Evolutionary conservation across 2,329 filamentous ascomycete genomes (phyloP).

Genomic region (Penicillium sp.): DNA sequence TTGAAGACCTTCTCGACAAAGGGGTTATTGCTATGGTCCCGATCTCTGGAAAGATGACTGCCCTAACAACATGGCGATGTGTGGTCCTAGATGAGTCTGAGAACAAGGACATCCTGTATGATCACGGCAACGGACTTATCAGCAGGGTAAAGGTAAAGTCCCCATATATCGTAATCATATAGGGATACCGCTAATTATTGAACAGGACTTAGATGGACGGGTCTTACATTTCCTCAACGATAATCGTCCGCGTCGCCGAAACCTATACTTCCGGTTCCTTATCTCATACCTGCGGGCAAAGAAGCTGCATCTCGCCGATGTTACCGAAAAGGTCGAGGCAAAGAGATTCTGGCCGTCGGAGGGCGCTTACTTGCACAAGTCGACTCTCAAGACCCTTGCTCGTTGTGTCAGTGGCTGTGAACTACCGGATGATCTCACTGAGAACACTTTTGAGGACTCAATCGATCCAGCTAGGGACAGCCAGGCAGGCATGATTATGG

Average conservation of each 20-base stretch:
- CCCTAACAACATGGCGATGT: constrained; percentile 11
- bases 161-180: constrained; percentile 1
- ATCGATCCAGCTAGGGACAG: background rate
- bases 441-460: constrained; percentile 2
- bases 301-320: background rate
- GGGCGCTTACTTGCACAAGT: constrained; percentile 8
- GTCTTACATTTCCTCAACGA: constrained; percentile 12
- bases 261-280: constrained; percentile 20
- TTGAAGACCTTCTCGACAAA: constrained; percentile 11
- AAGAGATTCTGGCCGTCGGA: constrained; percentile 10
- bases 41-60: constrained; percentile 5
- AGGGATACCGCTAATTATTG: background rate
- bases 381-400: constrained; percentile 8
- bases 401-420: constrained; percentile 9
- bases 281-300: constrained; percentile 14
- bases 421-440: constrained; percentile 6
- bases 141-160: background rate
- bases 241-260: constrained; percentile 14
- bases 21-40: constrained; percentile 16
- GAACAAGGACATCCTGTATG: constrained; percentile 1
- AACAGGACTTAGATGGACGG: constrained; percentile 9
- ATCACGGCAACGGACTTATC: background rate
- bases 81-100: constrained; percentile 10
- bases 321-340: constrained; percentile 4
- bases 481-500: background rate